phyloP scores from a whole-genome alignment of 176 grass and related monocot genomes.

The Juncus effusus region DNA sequence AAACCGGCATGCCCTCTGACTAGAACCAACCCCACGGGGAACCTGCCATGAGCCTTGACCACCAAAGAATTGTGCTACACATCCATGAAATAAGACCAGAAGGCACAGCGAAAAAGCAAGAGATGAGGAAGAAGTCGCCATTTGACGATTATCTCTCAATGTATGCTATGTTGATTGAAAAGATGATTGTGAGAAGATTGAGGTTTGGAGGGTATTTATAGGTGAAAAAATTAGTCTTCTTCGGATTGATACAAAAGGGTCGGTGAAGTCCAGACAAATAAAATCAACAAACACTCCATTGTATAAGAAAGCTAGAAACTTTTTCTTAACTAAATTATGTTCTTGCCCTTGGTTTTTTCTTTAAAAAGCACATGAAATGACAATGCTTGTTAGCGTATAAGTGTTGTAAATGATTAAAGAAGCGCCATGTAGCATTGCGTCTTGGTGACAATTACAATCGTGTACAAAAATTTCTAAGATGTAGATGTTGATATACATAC shows the following conservation, averaged over 20 bases:
- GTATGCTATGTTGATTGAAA: not conserved
- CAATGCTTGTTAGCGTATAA: too few relatives aligned
- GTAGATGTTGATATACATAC: too few relatives aligned
- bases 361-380: too few relatives aligned
- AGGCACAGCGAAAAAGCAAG: conserved; percentile 7
- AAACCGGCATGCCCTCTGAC: conserved; percentile 28
- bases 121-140: conserved; percentile 5
- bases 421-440: too few relatives aligned
- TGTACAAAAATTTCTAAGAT: too few relatives aligned
- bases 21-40: not conserved
- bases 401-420: too few relatives aligned
- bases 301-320: too few relatives aligned
- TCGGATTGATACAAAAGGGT: not conserved
- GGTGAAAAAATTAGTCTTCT: conserved; percentile 1
- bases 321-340: too few relatives aligned
- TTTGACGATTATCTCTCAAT: conserved; percentile 19
- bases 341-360: too few relatives aligned
- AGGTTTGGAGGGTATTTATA: conserved; percentile 17
- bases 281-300: not conserved
- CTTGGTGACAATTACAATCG: too few relatives aligned
- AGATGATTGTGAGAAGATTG: not conserved
- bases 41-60: conserved; percentile 22
- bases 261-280: not conserved
- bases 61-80: conserved; percentile 10
- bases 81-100: conserved; percentile 22